Conservation (phyloP, 768 basidiomycete genomes). For the Xerocomellus dryophilus region DNA sequence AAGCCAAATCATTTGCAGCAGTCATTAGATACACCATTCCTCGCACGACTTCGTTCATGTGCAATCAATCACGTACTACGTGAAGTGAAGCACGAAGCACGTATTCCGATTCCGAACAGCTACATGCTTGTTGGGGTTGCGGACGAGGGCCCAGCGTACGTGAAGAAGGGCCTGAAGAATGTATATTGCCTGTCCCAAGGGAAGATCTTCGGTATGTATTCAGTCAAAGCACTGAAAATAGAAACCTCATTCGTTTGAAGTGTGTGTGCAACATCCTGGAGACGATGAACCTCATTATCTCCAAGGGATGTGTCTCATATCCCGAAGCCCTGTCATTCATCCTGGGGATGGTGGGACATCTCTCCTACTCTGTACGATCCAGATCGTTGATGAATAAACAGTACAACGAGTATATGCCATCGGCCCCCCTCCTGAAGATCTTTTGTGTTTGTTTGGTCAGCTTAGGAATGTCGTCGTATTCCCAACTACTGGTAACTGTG, state of each 20-base stretch:
- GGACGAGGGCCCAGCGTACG: conserved; percentile 75
- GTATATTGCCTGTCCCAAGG: conserved; percentile 53
- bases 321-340: conserved; percentile 71
- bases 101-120: conserved; percentile 67
- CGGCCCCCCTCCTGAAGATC: conserved; percentile 59
- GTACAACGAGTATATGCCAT: conserved; percentile 72
- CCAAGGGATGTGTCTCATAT: conserved; percentile 59
- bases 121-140: conserved; percentile 76
- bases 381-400: conserved; percentile 24
- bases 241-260: conserved; percentile 31
- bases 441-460: conserved; percentile 54
- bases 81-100: conserved; percentile 71
- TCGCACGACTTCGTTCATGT: conserved; percentile 53
- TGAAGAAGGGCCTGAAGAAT: conserved; percentile 43
- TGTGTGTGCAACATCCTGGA: conserved; percentile 51
- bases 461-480: conserved; percentile 73
- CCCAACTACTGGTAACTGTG: conserved; percentile 51
- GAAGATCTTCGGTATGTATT: conserved; percentile 61
- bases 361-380: background rate
- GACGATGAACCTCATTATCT: conserved; percentile 53
- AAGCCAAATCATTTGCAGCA: conserved; percentile 31
- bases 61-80: conserved; percentile 64
- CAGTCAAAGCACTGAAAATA: background rate
- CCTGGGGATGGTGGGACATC: conserved; percentile 62
- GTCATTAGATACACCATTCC: conserved; percentile 53